A percentile compares a stretch with the other conserved stretches of the same genome.
These are phyloP conservation scores for Thielaviopsis musarum DNA, from an alignment of 2,329 filamentous ascomycete genomes.

Conservation along the genomic window DNA sequence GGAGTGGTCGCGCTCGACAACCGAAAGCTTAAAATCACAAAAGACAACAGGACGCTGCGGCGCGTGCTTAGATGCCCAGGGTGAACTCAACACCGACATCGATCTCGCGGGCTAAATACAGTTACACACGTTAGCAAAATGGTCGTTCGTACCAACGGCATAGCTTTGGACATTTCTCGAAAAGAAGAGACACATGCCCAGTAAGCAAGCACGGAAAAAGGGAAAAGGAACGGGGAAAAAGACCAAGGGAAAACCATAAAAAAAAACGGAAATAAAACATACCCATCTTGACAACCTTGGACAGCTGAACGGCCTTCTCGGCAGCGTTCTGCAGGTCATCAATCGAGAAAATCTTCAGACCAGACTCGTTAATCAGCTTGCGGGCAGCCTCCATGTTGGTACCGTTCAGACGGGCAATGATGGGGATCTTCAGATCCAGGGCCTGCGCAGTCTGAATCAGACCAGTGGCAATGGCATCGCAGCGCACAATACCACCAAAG, in stretches of 20 bases:
- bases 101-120: constrained; percentile 61
- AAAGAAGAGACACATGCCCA: background rate
- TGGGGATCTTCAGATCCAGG: constrained; percentile 91
- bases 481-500: constrained; percentile 96
- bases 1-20: background rate
- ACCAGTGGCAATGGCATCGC: constrained; percentile 91
- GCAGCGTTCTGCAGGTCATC: constrained; percentile 94
- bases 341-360: constrained; percentile 99
- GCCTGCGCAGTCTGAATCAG: constrained; percentile 87
- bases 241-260: constrained; percentile 8
- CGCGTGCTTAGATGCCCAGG: constrained; percentile 61
- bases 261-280: constrained; percentile 24
- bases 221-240: constrained; percentile 5
- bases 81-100: constrained; percentile 94
- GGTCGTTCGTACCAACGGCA: no score
- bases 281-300: constrained; percentile 98
- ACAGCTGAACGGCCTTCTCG: constrained; percentile 97
- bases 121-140: constrained; percentile 11
- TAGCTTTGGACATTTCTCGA: no score
- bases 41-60: background rate
- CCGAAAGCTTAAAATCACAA: background rate
- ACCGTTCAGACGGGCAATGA: constrained; percentile 92
- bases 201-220: constrained; percentile 14
- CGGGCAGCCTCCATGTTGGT: constrained; percentile 96
- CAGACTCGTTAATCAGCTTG: constrained; percentile 86